Percentiles rank a stretch among this genome's conserved stretches.
These are phyloP conservation scores for Syzygium jambos DNA, from an alignment of 345 rosid species.

Conservation along the genomic window DNA sequence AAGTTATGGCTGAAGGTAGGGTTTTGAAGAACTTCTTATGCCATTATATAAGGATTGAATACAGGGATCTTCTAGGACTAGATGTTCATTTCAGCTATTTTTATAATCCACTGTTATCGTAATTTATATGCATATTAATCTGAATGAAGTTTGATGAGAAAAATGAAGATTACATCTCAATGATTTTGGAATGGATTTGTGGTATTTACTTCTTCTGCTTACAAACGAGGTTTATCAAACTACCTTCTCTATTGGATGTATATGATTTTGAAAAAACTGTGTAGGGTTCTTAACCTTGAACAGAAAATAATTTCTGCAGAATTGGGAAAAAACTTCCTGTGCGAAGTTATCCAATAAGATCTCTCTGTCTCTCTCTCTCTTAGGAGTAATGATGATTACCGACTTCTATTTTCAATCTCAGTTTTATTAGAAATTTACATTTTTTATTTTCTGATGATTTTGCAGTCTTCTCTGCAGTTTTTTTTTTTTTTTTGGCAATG, in stretches of 20 bases:
- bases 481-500: too few relatives aligned
- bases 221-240: background rate
- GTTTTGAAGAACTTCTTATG: constrained; percentile 5
- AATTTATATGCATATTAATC: background rate
- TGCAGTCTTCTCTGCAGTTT: background rate
- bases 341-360: background rate
- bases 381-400: background rate
- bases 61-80: background rate
- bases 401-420: background rate
- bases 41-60: background rate
- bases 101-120: background rate
- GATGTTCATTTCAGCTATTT: background rate
- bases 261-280: background rate
- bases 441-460: background rate
- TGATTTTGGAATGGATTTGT: background rate
- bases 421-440: background rate
- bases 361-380: background rate
- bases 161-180: background rate
- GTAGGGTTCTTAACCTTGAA: background rate
- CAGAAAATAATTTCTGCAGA: background rate
- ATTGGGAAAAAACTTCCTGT: background rate
- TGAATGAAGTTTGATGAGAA: background rate
- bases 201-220: background rate
- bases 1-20: constrained; percentile 99
- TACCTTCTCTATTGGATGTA: background rate